Evolutionary conservation across 2,329 filamentous ascomycete genomes (phyloP).

Genomic region (Cordyceps tenuipes): DNA sequence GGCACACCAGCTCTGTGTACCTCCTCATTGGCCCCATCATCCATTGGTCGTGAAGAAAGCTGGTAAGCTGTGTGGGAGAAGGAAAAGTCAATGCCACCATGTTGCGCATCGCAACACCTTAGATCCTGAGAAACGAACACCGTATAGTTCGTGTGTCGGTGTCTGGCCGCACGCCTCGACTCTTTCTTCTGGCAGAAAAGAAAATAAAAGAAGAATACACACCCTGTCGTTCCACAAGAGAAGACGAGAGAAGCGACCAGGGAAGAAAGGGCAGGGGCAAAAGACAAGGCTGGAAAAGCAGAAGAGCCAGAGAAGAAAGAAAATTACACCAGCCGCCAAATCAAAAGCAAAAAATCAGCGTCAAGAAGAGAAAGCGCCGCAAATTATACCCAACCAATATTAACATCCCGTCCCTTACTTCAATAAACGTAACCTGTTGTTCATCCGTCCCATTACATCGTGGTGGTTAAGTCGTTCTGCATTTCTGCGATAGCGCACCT

Average conservation of each 20-base stretch:
- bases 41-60: background rate
- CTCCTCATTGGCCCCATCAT: background rate
- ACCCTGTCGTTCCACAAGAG: background rate
- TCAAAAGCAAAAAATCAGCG: background rate
- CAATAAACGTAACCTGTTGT: background rate
- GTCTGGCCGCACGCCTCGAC: background rate
- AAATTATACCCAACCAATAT: background rate
- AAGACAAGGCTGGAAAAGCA: background rate
- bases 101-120: background rate
- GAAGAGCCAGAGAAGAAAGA: background rate
- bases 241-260: background rate
- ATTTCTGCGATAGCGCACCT: constrained; percentile 21
- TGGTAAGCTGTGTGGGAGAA: background rate
- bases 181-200: background rate
- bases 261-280: background rate
- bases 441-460: constrained; percentile 6
- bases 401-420: background rate
- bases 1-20: background rate
- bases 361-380: background rate
- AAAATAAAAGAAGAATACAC: background rate
- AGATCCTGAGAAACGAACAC: background rate
- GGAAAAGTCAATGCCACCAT: background rate
- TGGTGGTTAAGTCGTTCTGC: constrained; percentile 12
- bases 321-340: background rate
- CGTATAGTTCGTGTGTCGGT: background rate